A percentile compares a stretch with the other conserved stretches of the same genome.
Conservation (phyloP, 306 rosid species). For the Casuarina equisetifolia region DNA sequence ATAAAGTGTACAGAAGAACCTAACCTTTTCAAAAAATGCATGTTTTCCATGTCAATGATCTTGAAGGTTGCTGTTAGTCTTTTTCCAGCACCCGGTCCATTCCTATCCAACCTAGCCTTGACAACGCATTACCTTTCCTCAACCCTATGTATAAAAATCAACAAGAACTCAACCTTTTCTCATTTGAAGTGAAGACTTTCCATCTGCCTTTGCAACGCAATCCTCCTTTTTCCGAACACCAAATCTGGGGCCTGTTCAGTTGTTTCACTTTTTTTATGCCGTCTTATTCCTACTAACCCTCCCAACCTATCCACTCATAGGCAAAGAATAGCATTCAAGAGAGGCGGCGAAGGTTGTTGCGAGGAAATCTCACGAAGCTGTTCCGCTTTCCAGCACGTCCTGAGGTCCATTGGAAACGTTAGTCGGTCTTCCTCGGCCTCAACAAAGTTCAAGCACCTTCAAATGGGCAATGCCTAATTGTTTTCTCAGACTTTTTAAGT, state of each 20-base stretch:
- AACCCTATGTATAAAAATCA: conserved; percentile 51
- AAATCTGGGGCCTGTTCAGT: conserved; percentile 30
- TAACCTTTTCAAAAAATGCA: background rate
- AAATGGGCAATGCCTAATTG: too few species aligned
- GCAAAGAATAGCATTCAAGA: too few species aligned
- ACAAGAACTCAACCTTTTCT: conserved; percentile 47
- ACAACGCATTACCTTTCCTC: conserved; percentile 41
- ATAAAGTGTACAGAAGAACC: background rate
- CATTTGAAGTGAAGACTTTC: conserved; percentile 44
- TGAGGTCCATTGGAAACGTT: too few species aligned
- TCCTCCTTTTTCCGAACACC: conserved; percentile 48
- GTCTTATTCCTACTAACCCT: conserved; percentile 28
- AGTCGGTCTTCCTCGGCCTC: too few species aligned
- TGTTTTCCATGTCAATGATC: background rate
- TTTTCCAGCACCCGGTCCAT: conserved; percentile 33
- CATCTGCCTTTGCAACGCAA: conserved; percentile 42
- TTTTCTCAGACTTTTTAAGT: too few species aligned
- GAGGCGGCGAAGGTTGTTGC: too few species aligned
- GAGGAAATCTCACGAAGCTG: too few species aligned
- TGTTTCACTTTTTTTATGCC: conserved; percentile 29
- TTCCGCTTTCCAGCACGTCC: too few species aligned
- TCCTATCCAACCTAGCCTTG: conserved; percentile 31
- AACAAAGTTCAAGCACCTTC: too few species aligned
- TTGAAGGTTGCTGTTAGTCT: conserved; percentile 25
- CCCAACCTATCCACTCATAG: conserved; percentile 43